Conservation (phyloP, 2,329 filamentous ascomycete species). For the Chrysoporthe puriensis region DNA sequence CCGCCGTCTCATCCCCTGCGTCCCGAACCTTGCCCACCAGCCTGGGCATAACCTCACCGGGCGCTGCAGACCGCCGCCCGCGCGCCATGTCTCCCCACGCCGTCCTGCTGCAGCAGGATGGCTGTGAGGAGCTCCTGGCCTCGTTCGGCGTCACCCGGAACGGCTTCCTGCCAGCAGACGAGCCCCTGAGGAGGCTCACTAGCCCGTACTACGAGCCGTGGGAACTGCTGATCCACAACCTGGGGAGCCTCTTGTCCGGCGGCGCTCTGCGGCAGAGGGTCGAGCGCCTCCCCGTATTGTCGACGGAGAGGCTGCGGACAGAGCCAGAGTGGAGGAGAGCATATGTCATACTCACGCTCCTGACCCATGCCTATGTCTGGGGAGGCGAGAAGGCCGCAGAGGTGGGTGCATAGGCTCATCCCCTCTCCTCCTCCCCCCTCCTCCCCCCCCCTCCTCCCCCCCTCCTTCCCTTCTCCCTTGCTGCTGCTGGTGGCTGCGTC, state of each 20-base stretch:
- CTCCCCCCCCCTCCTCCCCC: no score
- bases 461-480: neutral
- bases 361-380: conserved; percentile 90
- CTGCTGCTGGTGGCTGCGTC: neutral
- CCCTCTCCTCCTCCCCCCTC: neutral
- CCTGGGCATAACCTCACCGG: no score
- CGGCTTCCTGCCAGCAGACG: conserved; percentile 76
- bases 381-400: conserved; percentile 75
- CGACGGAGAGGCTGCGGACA: conserved; percentile 62
- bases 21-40: no score
- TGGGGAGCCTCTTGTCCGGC: conserved; percentile 69
- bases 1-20: no score
- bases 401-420: conserved; percentile 45
- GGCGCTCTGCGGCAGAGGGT: conserved; percentile 67
- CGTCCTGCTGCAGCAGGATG: conserved; percentile 34
- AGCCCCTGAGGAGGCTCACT: conserved; percentile 67
- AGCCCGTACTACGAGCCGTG: conserved; percentile 78
- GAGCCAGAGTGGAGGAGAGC: conserved; percentile 81
- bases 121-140: conserved; percentile 33
- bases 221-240: conserved; percentile 71
- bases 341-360: conserved; percentile 77
- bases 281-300: conserved; percentile 69
- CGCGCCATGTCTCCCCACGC: conserved; percentile 50
- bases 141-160: conserved; percentile 52
- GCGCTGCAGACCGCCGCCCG: no score